A percentile compares a stretch with the other conserved stretches of the same genome.
phyloP scores from a whole-genome alignment of 2,329 filamentous ascomycete genomes.

The Amauroascus niger region DNA sequence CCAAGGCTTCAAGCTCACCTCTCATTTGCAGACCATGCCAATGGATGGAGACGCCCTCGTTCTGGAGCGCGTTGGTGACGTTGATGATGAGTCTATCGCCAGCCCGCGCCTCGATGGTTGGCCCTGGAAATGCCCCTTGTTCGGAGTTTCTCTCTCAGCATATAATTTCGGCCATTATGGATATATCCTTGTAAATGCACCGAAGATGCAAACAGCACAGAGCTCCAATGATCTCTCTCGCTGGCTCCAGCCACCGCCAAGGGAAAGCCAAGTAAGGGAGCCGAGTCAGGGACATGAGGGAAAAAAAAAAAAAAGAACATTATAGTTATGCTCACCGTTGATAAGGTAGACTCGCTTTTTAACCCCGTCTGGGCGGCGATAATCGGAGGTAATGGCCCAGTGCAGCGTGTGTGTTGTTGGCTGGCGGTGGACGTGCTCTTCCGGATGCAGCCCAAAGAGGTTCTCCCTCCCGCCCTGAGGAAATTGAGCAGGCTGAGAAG shows the following conservation, averaged over 20 bases:
- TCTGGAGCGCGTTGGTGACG: constrained; percentile 34
- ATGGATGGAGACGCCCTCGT: constrained; percentile 38
- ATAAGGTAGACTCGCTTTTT: constrained; percentile 42
- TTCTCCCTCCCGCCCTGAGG: too few species aligned
- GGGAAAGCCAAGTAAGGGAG: background rate
- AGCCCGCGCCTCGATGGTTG: constrained; percentile 41
- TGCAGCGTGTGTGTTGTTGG: constrained; percentile 27
- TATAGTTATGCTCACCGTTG: constrained; percentile 41
- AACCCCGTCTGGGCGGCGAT: constrained; percentile 43
- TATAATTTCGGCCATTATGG: too few species aligned
- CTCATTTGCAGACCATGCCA: constrained; percentile 41
- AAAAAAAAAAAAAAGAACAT: too few species aligned
- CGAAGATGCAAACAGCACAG: too few species aligned
- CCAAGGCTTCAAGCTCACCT: constrained; percentile 25
- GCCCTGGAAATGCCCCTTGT: constrained; percentile 40
- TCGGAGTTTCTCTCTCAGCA: background rate
- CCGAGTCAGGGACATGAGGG: too few species aligned
- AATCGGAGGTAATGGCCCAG: constrained; percentile 36
- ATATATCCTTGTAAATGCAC: too few species aligned
- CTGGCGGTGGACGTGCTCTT: constrained; percentile 34
- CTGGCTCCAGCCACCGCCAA: too few species aligned
- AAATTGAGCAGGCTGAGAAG: background rate
- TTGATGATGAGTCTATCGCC: constrained; percentile 39
- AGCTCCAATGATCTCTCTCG: too few species aligned
- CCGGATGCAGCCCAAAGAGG: constrained; percentile 31